Evolutionary conservation across 75 land plant genomes (phyloP).

Genomic region (Picea glauca): DNA sequence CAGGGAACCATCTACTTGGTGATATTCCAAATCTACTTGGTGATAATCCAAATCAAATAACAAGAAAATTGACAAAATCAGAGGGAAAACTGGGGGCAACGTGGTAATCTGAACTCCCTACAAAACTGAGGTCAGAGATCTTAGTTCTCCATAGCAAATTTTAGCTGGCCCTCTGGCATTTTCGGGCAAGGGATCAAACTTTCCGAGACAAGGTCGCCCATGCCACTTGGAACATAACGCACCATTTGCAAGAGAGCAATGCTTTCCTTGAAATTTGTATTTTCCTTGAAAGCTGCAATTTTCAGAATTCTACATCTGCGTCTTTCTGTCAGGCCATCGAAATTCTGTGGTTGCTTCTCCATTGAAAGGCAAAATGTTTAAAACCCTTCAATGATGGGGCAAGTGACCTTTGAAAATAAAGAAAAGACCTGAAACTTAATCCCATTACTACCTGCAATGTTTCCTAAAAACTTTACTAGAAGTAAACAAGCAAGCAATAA

Average conservation of each 20-base stretch:
- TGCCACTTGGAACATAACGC: neutral
- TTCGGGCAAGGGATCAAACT: neutral
- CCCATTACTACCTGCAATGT: neutral
- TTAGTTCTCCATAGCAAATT: neutral
- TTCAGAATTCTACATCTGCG: conserved; percentile 1
- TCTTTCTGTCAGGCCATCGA: neutral
- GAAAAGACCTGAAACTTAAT: neutral
- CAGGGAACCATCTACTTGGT: neutral
- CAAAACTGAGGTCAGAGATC: neutral
- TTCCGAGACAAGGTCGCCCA: neutral
- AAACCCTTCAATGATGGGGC: neutral
- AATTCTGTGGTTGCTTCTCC: neutral
- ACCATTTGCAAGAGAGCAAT: neutral
- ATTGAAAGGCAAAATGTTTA: neutral
- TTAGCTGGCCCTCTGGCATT: neutral
- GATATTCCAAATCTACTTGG: neutral
- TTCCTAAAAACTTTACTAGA: neutral
- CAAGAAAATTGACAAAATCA: neutral
- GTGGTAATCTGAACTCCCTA: neutral
- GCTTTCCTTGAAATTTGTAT: neutral
- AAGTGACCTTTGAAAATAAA: neutral
- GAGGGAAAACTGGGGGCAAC: neutral
- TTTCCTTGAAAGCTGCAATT: neutral
- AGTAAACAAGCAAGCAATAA: neutral
- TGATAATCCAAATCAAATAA: neutral